Conservation (phyloP, 2,329 filamentous ascomycete genomes). For the Zopfia rhizophila region DNA sequence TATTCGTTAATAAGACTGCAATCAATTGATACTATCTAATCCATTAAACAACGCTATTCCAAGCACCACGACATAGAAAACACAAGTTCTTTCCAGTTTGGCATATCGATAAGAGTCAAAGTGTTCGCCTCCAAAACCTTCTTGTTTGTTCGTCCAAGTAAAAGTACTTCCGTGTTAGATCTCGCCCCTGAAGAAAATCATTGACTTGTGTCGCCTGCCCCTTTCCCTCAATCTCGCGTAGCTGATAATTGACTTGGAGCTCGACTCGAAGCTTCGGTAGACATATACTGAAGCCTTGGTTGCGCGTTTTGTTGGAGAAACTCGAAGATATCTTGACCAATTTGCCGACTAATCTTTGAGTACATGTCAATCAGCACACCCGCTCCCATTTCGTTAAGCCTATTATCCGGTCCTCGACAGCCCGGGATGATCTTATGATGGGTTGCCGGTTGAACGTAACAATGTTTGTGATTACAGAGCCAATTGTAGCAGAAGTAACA, state of each 20-base stretch:
- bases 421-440: slow-evolving; percentile 15
- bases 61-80: too few species aligned
- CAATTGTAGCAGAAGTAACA: slow-evolving; percentile 21
- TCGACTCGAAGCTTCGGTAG: slow-evolving; percentile 12
- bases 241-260: slow-evolving; percentile 6
- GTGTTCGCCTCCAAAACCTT: too few species aligned
- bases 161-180: too few species aligned
- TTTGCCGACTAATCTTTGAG: slow-evolving; percentile 12
- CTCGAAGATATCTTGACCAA: slow-evolving; percentile 11
- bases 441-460: slow-evolving; percentile 7
- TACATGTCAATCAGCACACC: slow-evolving; percentile 9
- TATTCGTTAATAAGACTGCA: too few species aligned
- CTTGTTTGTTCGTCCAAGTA: too few species aligned
- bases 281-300: slow-evolving; percentile 11
- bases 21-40: too few species aligned
- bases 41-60: too few species aligned
- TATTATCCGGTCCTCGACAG: slow-evolving; percentile 9
- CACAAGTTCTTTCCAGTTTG: too few species aligned
- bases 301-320: slow-evolving; percentile 9
- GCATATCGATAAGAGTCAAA: too few species aligned
- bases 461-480: slow-evolving; percentile 7
- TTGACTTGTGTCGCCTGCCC: slow-evolving; percentile 5
- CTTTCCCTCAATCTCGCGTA: slow-evolving; percentile 4
- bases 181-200: slow-evolving; percentile 6
- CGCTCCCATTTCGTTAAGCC: slow-evolving; percentile 8